Evolutionary conservation across 2,329 filamentous ascomycete genomes (phyloP), one percentile per base, ranked within the genome.

Genomic region (Penicillium sp.): DNA sequence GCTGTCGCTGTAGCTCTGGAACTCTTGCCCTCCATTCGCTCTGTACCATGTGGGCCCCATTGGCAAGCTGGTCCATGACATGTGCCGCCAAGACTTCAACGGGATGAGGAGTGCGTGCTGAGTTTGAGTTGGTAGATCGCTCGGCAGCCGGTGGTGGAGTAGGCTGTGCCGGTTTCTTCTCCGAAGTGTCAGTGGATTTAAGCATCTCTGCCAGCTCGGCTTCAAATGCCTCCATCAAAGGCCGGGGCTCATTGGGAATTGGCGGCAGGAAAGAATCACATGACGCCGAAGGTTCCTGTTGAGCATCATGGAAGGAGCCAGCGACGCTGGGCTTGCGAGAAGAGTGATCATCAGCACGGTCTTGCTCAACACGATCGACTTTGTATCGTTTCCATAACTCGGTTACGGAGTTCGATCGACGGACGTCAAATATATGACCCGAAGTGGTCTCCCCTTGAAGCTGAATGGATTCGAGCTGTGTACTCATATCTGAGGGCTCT

Each of bases 381-480:
- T 71, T 68, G 52, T 67, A 72, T 31, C 59, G 60, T 52, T 68
- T 72, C 75, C 75, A 78, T 31, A 74, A 54, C 43, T 75, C 67
- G 5, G 69, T 68, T 11, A 75, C 67, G 8, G 73, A 73, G 40
- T 70, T 71, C 36, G 74, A 71, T 47, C 73, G 71, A 53, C 67
- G 68, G 52, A 79, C 77, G 58, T 79, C 77, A 61, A 80, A 80
- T 43, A 78, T 65, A 62, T 80, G 77, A 66, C 78, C 75, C 18
- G 71, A 65, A 24, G 54, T 60, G 11, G 60, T 54, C 27, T 67
- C 59, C 38, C 56, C 24, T 43, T 52, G 46, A 38, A 55, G 42
- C 16, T 56, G 45, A 43, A 50, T 36, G 27, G 57, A 44, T 18
- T 57, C 50, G 22, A 57, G 46, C 24, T 42, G 52, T 8, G 52